Evolutionary conservation across 192 early-diverging fungal species (phyloP).

Genomic region (Coemansia sp.): DNA sequence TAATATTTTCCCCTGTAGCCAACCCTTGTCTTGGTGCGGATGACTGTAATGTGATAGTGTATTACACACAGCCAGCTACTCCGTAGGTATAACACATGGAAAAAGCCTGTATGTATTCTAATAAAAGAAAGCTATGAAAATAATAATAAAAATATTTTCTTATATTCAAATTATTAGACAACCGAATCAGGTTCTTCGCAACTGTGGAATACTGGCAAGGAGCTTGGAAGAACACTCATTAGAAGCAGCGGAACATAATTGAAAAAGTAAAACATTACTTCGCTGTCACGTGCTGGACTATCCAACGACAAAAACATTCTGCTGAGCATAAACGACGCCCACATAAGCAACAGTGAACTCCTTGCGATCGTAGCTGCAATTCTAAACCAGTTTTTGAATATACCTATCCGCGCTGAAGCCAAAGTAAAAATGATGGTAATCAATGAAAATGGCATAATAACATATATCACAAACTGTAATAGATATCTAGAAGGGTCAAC

Average conservation of each 20-base stretch:
- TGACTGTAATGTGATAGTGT: not conserved
- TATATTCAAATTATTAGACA: not conserved
- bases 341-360: conserved; percentile 6
- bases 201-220: not conserved
- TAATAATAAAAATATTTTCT: not conserved
- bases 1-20: not conserved
- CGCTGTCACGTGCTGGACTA: conserved; percentile 11
- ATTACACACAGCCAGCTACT: not conserved
- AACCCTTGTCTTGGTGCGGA: not conserved
- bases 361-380: not conserved
- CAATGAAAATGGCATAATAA: conserved; percentile 6
- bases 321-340: conserved; percentile 18
- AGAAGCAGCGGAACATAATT: conserved; percentile 13
- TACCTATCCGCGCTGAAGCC: not conserved
- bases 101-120: not conserved
- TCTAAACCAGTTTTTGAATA: not conserved
- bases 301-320: conserved; percentile 17
- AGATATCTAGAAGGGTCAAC: conserved; percentile 3
- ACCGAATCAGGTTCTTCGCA: not conserved
- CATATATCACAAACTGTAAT: conserved; percentile 5
- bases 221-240: not conserved
- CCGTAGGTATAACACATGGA: not conserved
- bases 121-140: not conserved
- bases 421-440: not conserved
- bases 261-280: conserved; percentile 21